Conservation (phyloP, 2,329 filamentous ascomycete species). For the Plenodomus lindquistii region DNA sequence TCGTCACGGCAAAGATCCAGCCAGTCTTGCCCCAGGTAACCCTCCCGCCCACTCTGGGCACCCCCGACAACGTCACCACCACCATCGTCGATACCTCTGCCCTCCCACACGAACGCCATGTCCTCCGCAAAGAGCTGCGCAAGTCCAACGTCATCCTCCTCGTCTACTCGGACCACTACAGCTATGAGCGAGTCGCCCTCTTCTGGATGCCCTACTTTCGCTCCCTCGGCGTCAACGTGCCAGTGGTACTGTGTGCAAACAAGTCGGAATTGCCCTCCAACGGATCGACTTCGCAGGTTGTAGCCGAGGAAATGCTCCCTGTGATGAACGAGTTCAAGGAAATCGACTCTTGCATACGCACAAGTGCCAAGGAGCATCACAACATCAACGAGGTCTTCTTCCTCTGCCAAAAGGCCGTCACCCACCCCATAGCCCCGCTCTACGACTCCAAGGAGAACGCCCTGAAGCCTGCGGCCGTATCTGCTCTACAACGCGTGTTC, state of each 20-base stretch:
- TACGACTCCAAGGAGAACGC: constrained; percentile 90
- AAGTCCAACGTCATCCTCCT: constrained; percentile 97
- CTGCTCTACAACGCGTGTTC: constrained; percentile 86
- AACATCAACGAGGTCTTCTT: constrained; percentile 97
- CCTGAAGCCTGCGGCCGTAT: constrained; percentile 87
- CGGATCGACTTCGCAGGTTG: constrained; percentile 77
- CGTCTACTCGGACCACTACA: constrained; percentile 98
- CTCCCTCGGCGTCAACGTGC: constrained; percentile 96
- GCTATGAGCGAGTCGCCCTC: constrained; percentile 93
- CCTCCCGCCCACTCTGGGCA: constrained; percentile 88
- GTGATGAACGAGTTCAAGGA: constrained; percentile 99
- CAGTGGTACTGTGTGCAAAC: constrained; percentile 94
- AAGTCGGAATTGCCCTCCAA: constrained; percentile 86
- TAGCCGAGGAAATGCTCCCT: constrained; percentile 96
- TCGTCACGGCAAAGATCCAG: constrained; percentile 94
- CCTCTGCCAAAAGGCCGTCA: constrained; percentile 96
- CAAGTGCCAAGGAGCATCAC: constrained; percentile 86
- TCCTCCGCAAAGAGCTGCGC: constrained; percentile 88
- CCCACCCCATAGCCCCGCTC: constrained; percentile 91
- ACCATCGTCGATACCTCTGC: constrained; percentile 98
- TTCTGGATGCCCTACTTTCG: constrained; percentile 99
- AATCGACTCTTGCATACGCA: constrained; percentile 96
- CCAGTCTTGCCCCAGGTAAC: constrained; percentile 92
- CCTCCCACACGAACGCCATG: constrained; percentile 87
- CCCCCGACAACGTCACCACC: constrained; percentile 94